These are phyloP conservation scores for Pyrus bretschneideri DNA, from an alignment of 306 rosid species.

Conservation along the genomic window DNA sequence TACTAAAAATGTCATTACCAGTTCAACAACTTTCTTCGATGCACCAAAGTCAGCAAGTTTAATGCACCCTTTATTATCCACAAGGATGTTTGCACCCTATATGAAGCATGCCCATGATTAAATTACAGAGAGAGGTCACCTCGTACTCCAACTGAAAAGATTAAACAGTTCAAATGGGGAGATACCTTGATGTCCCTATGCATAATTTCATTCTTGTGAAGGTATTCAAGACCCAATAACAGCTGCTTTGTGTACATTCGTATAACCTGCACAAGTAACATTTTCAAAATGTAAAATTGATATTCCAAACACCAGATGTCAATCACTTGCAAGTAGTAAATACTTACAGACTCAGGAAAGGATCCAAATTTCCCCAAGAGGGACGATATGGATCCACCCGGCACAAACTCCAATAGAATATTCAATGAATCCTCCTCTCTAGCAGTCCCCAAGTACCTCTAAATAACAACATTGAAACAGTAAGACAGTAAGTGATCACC, in stretches of 20 bases:
- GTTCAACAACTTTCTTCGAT: slow-evolving; percentile 90
- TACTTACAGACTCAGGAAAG: slow-evolving; percentile 86
- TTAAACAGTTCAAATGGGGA: neutral
- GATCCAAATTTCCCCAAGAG: slow-evolving; percentile 88
- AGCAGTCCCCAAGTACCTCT: slow-evolving; percentile 91
- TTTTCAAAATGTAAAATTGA: neutral
- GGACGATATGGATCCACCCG: slow-evolving; percentile 91
- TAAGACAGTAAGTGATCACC: slow-evolving; percentile 4
- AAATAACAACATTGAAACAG: neutral
- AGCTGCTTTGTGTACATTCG: slow-evolving; percentile 80
- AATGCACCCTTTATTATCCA: slow-evolving; percentile 91
- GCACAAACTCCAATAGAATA: slow-evolving; percentile 86
- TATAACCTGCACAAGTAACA: slow-evolving; percentile 50
- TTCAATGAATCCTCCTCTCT: slow-evolving; percentile 81
- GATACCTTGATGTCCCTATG: slow-evolving; percentile 89
- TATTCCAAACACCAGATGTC: neutral
- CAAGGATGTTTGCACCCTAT: slow-evolving; percentile 95
- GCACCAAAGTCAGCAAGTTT: slow-evolving; percentile 98
- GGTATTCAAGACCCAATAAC: slow-evolving; percentile 81
- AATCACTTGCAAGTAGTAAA: slow-evolving; percentile 1
- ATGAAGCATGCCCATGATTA: slow-evolving; percentile 20
- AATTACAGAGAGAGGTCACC: neutral
- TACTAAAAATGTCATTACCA: slow-evolving; percentile 41
- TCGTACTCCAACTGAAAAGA: neutral
- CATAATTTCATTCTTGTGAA: slow-evolving; percentile 80